These are phyloP conservation scores for Candida quercuum DNA, from an alignment of 805 yeast genomes.

Conservation along the genomic window DNA sequence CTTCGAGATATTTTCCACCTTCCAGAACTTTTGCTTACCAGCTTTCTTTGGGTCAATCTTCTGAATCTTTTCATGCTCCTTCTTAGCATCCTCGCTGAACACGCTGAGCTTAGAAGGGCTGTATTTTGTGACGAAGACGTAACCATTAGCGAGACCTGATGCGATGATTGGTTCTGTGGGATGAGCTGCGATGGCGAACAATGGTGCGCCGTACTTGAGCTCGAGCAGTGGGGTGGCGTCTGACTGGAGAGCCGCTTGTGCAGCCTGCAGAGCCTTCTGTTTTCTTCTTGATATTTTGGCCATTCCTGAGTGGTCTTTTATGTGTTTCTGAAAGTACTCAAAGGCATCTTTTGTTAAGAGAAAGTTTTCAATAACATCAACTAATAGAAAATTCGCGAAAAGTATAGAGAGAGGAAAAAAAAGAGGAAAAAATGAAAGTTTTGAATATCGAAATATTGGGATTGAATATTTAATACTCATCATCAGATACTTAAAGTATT, in stretches of 20 bases:
- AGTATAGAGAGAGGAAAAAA: too few species aligned
- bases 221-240: slow-evolving; percentile 29
- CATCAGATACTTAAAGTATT: too few species aligned
- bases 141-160: slow-evolving; percentile 81
- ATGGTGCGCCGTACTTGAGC: slow-evolving; percentile 45
- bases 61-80: slow-evolving; percentile 18
- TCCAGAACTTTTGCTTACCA: slow-evolving; percentile 43
- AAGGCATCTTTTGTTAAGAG: too few species aligned
- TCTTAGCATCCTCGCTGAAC: slow-evolving; percentile 20
- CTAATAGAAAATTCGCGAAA: too few species aligned
- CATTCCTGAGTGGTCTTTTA: neutral
- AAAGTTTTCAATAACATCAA: neutral
- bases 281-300: slow-evolving; percentile 14
- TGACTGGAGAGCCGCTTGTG: slow-evolving; percentile 15
- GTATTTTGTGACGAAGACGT: slow-evolving; percentile 57
- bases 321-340: too few species aligned
- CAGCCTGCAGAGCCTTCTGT: slow-evolving; percentile 12
- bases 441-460: neutral
- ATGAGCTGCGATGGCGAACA: slow-evolving; percentile 76
- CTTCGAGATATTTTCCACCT: slow-evolving; percentile 22
- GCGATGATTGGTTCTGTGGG: slow-evolving; percentile 62
- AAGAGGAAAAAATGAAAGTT: neutral
- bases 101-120: slow-evolving; percentile 42
- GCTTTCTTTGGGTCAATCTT: slow-evolving; percentile 16
- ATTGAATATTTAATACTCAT: too few species aligned